Base-by-base conservation (phyloP, 176 grass and related monocot species). In the Tillandsia leiboldiana region DNA sequence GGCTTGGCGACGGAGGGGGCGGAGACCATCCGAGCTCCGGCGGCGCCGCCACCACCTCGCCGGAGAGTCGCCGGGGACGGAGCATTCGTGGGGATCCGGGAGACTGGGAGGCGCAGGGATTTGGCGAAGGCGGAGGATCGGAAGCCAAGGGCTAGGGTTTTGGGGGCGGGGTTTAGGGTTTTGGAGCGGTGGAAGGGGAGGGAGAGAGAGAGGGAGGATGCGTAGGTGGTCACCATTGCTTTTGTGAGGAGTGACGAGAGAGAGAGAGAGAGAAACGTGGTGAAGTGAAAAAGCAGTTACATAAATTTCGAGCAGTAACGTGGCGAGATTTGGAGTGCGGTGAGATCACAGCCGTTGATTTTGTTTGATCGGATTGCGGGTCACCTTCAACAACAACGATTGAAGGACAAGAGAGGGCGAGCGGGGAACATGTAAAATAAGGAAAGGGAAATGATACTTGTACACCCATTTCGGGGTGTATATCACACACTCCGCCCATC, bases 151-250 rank as follows among this genome's bases (percentile, higher is more conserved):
- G 71, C 51, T 29, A 53, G 66, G 42, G 76, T 26, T 64, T 69
- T 57, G 62, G 27, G 0, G 1, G 56, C 70, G 66, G 70, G 52
- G 64, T 76, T 65, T 69, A 86, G 83, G 85, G 75, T 82, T 84
- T 91, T 96, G 50, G 82, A 64, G 74, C 72, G 33, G 13, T 74
- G 57, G 70, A 81, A 75, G 71, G 70, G 67, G 64, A 77, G 66
- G 14, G 61, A 9, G 8, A 24, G 0, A 20, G 81, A 63, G 48
- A 7, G 7, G 33, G 82, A 80, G 64, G 82, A 76, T 22, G 81
- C 72, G 12, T 73, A 65, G 62, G 85, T 85, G 62, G 88, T 85
- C 65, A 78, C 78, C 89, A 95, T 95, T 71, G 15, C 2, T 24
- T 14, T 9, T 15, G 49, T 48, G 53, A 64, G 51, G 12, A 63